Evolutionary conservation across 2,329 filamentous ascomycete genomes (phyloP).

Genomic region (Penicillium digitatum): DNA sequence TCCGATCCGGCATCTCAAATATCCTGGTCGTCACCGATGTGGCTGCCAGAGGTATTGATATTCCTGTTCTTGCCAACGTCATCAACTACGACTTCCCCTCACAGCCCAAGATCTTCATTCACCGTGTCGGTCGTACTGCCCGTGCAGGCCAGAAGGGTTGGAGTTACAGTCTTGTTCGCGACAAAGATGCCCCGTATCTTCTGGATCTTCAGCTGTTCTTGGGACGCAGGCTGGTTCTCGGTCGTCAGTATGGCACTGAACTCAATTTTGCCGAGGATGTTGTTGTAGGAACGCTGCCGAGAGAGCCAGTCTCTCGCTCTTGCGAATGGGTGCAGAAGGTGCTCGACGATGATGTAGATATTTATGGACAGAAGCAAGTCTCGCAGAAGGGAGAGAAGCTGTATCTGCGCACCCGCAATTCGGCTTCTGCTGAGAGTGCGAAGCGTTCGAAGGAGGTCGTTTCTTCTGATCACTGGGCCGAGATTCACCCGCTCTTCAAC

Average conservation of each 20-base stretch:
- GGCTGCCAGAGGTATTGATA: slow-evolving; percentile 94
- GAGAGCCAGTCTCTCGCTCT: slow-evolving; percentile 68
- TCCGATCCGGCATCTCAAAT: slow-evolving; percentile 76
- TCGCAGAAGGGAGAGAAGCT: slow-evolving; percentile 86
- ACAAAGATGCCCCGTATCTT: slow-evolving; percentile 85
- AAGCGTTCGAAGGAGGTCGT: slow-evolving; percentile 79
- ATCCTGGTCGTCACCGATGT: slow-evolving; percentile 96
- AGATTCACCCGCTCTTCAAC: slow-evolving; percentile 77
- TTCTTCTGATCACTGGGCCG: slow-evolving; percentile 63
- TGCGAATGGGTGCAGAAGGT: slow-evolving; percentile 82
- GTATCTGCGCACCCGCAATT: slow-evolving; percentile 83
- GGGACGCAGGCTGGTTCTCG: slow-evolving; percentile 74
- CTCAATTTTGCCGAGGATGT: slow-evolving; percentile 78
- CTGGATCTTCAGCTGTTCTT: slow-evolving; percentile 93
- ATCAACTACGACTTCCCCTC: slow-evolving; percentile 99
- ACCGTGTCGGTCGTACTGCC: slow-evolving; percentile 92
- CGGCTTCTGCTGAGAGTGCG: slow-evolving; percentile 84
- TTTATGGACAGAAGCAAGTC: slow-evolving; percentile 66
- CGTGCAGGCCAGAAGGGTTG: slow-evolving; percentile 89
- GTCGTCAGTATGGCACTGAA: slow-evolving; percentile 57
- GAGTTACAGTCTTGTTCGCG: slow-evolving; percentile 88
- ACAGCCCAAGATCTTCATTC: slow-evolving; percentile 93
- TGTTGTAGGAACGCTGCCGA: slow-evolving; percentile 70
- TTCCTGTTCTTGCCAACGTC: slow-evolving; percentile 90
- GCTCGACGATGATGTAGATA: slow-evolving; percentile 69